phyloP scores from a whole-genome alignment of 139 green algal genomes.

The Tetradesmus obliquus region DNA sequence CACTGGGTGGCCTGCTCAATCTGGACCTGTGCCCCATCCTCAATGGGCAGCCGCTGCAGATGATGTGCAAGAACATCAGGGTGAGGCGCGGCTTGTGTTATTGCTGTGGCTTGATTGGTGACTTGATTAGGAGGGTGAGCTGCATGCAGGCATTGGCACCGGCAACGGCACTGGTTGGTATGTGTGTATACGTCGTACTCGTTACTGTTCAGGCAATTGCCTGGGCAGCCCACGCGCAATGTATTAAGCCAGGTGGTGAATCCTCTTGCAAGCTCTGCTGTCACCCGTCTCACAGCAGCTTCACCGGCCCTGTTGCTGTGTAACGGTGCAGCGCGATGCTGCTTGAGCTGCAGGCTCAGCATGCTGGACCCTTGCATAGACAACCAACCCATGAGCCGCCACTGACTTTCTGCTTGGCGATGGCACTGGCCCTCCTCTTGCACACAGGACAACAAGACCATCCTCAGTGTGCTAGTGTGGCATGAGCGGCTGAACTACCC shows the following conservation, averaged over 20 bases:
- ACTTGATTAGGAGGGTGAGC: background rate
- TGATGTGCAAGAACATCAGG: slow-evolving; percentile 38
- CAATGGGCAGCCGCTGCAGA: slow-evolving; percentile 43
- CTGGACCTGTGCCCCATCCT: slow-evolving; percentile 33
- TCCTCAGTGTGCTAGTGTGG: slow-evolving; percentile 31
- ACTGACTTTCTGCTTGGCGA: too few species aligned
- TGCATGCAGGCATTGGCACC: background rate
- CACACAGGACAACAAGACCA: slow-evolving; percentile 6
- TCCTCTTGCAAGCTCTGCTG: background rate
- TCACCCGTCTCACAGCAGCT: background rate
- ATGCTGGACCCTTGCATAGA: too few species aligned
- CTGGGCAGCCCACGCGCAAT: too few species aligned
- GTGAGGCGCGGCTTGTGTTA: background rate
- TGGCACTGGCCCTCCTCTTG: background rate
- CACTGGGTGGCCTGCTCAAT: slow-evolving; percentile 12
- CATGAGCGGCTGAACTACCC: slow-evolving; percentile 37
- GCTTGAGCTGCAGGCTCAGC: too few species aligned
- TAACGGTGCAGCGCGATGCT: too few species aligned
- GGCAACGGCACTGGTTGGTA: too few species aligned
- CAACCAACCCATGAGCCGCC: too few species aligned
- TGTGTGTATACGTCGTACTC: too few species aligned
- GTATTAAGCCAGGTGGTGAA: background rate
- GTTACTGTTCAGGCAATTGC: too few species aligned
- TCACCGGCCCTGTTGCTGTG: too few species aligned
- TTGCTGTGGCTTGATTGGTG: background rate